These are phyloP conservation scores for Aspergillus steynii DNA, from an alignment of 495 filamentous ascomycete species.

Conservation along the genomic window DNA sequence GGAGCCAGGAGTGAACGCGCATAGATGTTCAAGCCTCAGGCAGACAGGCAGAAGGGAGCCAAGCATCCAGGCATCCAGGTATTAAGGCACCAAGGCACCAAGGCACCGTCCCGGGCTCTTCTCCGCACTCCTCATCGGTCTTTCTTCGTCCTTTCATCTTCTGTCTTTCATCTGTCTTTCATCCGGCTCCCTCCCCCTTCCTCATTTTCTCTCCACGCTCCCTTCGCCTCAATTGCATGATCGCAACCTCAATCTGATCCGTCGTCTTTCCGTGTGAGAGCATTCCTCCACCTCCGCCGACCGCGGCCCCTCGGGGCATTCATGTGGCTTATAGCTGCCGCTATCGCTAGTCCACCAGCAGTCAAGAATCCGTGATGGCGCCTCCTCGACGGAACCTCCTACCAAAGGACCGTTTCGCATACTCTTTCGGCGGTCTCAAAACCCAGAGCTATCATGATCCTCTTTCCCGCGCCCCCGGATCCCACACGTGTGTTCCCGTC, in stretches of 20 bases:
- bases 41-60: no score
- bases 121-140: neutral
- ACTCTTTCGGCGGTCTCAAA: constrained; percentile 56
- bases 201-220: neutral
- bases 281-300: constrained; percentile 6
- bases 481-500: constrained; percentile 49
- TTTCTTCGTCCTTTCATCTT: no score
- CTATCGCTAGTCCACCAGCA: constrained; percentile 20
- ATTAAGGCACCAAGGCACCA: neutral
- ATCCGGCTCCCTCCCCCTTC: no score
- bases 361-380: constrained; percentile 45
- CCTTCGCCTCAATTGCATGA: neutral
- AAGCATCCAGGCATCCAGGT: neutral
- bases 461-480: constrained; percentile 47
- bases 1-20: no score
- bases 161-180: no score
- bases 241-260: neutral
- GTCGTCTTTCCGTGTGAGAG: constrained; percentile 1
- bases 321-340: constrained; percentile 11
- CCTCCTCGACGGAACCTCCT: constrained; percentile 56
- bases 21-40: no score
- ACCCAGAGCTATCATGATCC: constrained; percentile 66
- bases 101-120: neutral
- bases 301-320: constrained; percentile 19
- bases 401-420: constrained; percentile 62